Conservation (phyloP, 73 alveolate genomes). For the Uronychia setigera region DNA sequence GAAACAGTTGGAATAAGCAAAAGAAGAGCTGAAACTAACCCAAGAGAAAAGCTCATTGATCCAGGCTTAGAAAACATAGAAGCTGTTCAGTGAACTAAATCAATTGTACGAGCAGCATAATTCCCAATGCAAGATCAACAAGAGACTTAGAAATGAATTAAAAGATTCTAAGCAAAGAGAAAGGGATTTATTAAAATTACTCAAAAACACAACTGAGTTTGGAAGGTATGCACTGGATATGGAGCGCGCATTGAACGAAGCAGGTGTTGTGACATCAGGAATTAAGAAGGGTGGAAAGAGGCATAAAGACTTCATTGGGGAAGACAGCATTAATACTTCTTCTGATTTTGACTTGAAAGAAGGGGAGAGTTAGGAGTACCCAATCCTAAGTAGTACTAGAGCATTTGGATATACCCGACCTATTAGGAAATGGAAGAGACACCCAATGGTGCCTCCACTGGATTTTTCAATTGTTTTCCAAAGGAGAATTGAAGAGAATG, state of each 20-base stretch:
- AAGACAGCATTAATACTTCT: background rate
- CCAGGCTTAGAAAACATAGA: background rate
- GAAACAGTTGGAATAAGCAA: background rate
- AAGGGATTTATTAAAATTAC: background rate
- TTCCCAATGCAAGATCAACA: background rate
- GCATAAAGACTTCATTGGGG: too few species aligned
- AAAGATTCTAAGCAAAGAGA: background rate
- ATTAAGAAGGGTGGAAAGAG: background rate
- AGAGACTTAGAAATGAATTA: background rate
- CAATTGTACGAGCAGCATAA: background rate
- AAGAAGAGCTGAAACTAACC: background rate
- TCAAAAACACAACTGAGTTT: background rate
- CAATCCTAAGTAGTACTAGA: background rate
- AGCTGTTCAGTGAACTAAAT: background rate
- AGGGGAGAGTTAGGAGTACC: background rate
- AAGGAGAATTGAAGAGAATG: background rate
- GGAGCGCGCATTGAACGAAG: background rate
- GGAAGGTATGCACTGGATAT: background rate
- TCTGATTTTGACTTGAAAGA: background rate
- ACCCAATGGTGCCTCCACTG: conserved; percentile 1
- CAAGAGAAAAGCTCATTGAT: background rate
- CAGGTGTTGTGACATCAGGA: background rate
- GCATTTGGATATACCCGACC: background rate
- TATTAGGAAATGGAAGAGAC: background rate
- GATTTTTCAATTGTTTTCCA: background rate